Evolutionary conservation across 805 yeast species (phyloP).

Genomic region (Torulaspora franciscae): DNA sequence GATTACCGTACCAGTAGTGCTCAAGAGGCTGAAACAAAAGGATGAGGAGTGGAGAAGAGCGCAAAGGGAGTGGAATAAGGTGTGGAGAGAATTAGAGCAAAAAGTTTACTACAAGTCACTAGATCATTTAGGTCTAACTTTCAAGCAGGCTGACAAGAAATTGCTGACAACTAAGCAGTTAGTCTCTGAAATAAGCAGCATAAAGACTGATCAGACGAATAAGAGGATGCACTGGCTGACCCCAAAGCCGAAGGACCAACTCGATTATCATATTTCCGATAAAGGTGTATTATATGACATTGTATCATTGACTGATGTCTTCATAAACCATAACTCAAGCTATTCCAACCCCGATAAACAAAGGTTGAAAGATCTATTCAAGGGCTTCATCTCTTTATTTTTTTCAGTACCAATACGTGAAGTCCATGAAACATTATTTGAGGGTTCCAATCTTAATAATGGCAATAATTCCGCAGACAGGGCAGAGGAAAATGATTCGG

Average conservation of each 20-base stretch:
- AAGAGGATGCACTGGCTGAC: constrained; percentile 81
- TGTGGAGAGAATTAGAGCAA: constrained; percentile 97
- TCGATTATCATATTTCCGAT: constrained; percentile 62
- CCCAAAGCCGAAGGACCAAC: constrained; percentile 76
- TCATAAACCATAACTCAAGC: constrained; percentile 60
- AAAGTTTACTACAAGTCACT: constrained; percentile 88
- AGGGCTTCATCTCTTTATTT: constrained; percentile 64
- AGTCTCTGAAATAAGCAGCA: constrained; percentile 85
- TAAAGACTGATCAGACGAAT: constrained; percentile 85
- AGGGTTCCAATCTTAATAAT: constrained; percentile 13
- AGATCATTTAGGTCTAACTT: constrained; percentile 92
- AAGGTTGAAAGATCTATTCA: constrained; percentile 63
- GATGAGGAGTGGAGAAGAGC: constrained; percentile 99
- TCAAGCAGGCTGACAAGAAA: constrained; percentile 95
- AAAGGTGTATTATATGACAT: constrained; percentile 68
- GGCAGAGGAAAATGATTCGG: constrained; percentile 12
- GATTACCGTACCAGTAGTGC: constrained; percentile 87
- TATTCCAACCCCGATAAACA: constrained; percentile 81
- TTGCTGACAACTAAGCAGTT: constrained; percentile 82
- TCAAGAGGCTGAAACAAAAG: constrained; percentile 90
- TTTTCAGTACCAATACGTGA: constrained; percentile 54
- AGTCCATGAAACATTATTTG: constrained; percentile 39
- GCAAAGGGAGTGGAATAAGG: constrained; percentile 97
- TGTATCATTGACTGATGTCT: constrained; percentile 58
- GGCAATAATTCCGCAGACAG: constrained; percentile 20